These are phyloP conservation scores for Durusdinium trenchii DNA, from an alignment of 73 alveolate genomes.

Conservation along the genomic window DNA sequence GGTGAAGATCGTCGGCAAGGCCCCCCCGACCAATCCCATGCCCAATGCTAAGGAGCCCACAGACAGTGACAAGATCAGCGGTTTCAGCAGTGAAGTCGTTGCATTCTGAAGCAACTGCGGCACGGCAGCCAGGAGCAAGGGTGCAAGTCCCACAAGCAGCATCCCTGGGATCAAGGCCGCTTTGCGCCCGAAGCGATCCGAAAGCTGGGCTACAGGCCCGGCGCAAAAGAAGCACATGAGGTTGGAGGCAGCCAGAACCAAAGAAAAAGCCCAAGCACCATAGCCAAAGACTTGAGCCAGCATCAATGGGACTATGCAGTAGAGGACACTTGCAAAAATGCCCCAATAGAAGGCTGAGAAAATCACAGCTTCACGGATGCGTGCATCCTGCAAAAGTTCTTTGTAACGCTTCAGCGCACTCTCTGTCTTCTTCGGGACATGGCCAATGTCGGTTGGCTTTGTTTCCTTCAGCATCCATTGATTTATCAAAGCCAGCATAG, in stretches of 20 bases:
- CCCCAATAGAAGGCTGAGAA: slow-evolving; percentile 40
- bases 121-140: neutral
- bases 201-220: slow-evolving; percentile 18
- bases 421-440: neutral
- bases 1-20: slow-evolving; percentile 41
- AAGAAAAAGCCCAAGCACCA: neutral
- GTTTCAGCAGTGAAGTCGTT: neutral
- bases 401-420: neutral
- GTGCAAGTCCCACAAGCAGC: neutral
- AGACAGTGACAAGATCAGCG: neutral
- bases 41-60: slow-evolving; percentile 28
- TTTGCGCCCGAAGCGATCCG: slow-evolving; percentile 40
- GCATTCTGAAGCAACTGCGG: slow-evolving; percentile 1
- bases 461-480: slow-evolving; percentile 70
- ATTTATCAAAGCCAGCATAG: neutral
- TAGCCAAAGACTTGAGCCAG: slow-evolving; percentile 15
- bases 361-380: slow-evolving; percentile 20
- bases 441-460: neutral
- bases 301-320: slow-evolving; percentile 37
- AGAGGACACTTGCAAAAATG: slow-evolving; percentile 1
- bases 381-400: neutral
- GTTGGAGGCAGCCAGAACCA: slow-evolving; percentile 22
- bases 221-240: slow-evolving; percentile 55
- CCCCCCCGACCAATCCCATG: slow-evolving; percentile 44
- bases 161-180: slow-evolving; percentile 33